Evolutionary conservation across 228 moss, liverwort and hornwort species (phyloP).

Genomic region (Sphagnum magellanicum): DNA sequence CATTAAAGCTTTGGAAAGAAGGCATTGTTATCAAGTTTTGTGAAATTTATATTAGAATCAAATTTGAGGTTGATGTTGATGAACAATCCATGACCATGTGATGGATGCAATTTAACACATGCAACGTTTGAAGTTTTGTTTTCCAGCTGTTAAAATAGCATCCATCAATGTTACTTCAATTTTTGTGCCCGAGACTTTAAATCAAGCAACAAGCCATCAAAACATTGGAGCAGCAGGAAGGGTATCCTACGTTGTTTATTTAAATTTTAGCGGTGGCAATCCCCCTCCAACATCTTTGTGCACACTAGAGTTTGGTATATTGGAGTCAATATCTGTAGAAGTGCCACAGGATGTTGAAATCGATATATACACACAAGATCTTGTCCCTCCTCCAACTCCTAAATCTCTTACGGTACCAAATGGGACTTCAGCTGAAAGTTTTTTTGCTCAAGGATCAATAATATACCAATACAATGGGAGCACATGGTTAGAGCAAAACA

Average conservation of each 20-base stretch:
- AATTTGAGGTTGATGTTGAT: no score
- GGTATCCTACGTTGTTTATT: constrained; percentile 33
- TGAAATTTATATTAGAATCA: no score
- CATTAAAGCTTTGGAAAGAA: no score
- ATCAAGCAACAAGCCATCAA: constrained; percentile 13
- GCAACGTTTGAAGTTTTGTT: not conserved
- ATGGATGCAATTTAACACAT: no score
- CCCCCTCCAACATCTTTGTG: constrained; percentile 30
- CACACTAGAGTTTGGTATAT: constrained; percentile 5
- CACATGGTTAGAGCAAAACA: constrained; percentile 10
- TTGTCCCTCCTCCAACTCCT: constrained; percentile 19
- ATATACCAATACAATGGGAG: constrained; percentile 14
- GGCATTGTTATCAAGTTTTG: no score
- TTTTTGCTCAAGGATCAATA: constrained; percentile 22
- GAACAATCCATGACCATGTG: no score
- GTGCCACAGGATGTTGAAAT: constrained; percentile 32
- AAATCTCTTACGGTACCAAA: constrained; percentile 8
- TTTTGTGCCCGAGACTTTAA: not conserved
- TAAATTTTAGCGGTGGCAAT: constrained; percentile 19
- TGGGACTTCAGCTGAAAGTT: constrained; percentile 12
- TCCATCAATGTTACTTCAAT: not conserved
- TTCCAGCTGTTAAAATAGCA: not conserved
- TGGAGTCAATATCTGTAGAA: not conserved
- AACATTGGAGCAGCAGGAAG: constrained; percentile 26
- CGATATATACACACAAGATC: constrained; percentile 31